phyloP scores from a whole-genome alignment of 805 yeast species.

The Wickerhamomyces tratensis region DNA sequence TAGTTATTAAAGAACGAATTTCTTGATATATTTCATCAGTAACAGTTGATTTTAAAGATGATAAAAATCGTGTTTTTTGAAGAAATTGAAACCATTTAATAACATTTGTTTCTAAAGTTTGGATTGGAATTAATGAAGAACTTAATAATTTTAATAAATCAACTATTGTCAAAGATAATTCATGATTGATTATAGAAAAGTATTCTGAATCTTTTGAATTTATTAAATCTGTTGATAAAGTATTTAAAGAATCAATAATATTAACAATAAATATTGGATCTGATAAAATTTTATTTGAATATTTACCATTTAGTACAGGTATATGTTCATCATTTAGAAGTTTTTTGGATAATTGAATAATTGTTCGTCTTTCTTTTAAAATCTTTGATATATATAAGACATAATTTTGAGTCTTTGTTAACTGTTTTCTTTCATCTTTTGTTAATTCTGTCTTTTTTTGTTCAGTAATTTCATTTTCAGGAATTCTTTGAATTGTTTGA shows the following conservation, averaged over 20 bases:
- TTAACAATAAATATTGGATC: slow-evolving; percentile 16
- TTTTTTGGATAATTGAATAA: slow-evolving; percentile 31
- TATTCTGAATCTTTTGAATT: slow-evolving; percentile 14
- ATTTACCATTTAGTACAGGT: slow-evolving; percentile 14
- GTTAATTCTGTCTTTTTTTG: slow-evolving; percentile 8
- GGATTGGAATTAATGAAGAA: slow-evolving; percentile 30
- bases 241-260: slow-evolving; percentile 10
- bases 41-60: slow-evolving; percentile 7
- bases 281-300: slow-evolving; percentile 10
- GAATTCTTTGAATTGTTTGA: slow-evolving; percentile 1
- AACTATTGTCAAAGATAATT: slow-evolving; percentile 21
- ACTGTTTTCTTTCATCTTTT: slow-evolving; percentile 22
- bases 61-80: slow-evolving; percentile 21
- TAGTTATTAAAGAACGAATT: slow-evolving; percentile 37
- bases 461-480: slow-evolving; percentile 4
- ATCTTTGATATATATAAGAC: slow-evolving; percentile 28
- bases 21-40: slow-evolving; percentile 12
- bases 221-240: slow-evolving; percentile 6
- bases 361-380: slow-evolving; percentile 40
- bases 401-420: slow-evolving; percentile 21
- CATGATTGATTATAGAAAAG: slow-evolving; percentile 14
- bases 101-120: slow-evolving; percentile 25
- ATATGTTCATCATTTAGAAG: slow-evolving; percentile 16
- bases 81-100: slow-evolving; percentile 48
- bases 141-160: slow-evolving; percentile 28